Evolutionary conservation across 1,284 basidiomycete species (phyloP).

Genomic region (Schizophyllum amplum): DNA sequence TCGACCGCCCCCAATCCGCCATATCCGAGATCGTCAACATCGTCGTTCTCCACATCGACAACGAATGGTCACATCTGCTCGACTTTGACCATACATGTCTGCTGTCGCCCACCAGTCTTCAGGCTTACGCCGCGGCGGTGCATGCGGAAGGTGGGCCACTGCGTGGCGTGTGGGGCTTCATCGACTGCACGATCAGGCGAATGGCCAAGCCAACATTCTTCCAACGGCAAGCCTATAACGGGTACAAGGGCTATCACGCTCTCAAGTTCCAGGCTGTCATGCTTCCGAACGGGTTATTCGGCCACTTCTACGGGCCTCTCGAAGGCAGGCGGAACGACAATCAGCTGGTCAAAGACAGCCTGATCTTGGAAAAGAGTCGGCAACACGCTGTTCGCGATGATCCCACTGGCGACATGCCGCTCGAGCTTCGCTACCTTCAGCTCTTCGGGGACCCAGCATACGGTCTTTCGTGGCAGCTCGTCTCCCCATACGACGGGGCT

Average conservation of each 20-base stretch:
- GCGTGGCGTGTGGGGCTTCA: conserved; percentile 14
- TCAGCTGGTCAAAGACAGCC: conserved; percentile 10
- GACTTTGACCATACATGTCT: conserved; percentile 12
- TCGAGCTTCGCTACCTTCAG: conserved; percentile 11
- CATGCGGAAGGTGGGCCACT: conserved; percentile 13
- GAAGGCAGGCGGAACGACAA: conserved; percentile 18
- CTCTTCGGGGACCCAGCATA: conserved; percentile 23
- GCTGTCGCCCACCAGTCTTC: conserved; percentile 8
- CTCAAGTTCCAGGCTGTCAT: conserved; percentile 19
- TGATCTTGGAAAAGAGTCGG: conserved; percentile 7
- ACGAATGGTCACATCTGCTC: conserved; percentile 17
- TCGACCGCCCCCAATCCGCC: conserved; percentile 9
- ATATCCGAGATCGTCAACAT: conserved; percentile 15
- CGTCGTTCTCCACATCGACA: conserved; percentile 11
- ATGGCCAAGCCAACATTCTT: conserved; percentile 13
- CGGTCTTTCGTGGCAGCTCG: conserved; percentile 14
- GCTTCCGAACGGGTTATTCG: conserved; percentile 19
- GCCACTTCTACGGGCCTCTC: conserved; percentile 17
- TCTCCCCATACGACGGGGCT: conserved; percentile 16
- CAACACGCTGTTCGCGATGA: conserved; percentile 3
- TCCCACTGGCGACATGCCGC: conserved; percentile 2
- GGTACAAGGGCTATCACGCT: conserved; percentile 19
- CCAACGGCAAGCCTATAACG: conserved; percentile 18
- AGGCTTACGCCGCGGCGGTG: conserved; percentile 14
- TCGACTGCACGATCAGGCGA: conserved; percentile 19